phyloP scores from a whole-genome alignment of 345 rosid genomes.

The Mangifera indica region DNA sequence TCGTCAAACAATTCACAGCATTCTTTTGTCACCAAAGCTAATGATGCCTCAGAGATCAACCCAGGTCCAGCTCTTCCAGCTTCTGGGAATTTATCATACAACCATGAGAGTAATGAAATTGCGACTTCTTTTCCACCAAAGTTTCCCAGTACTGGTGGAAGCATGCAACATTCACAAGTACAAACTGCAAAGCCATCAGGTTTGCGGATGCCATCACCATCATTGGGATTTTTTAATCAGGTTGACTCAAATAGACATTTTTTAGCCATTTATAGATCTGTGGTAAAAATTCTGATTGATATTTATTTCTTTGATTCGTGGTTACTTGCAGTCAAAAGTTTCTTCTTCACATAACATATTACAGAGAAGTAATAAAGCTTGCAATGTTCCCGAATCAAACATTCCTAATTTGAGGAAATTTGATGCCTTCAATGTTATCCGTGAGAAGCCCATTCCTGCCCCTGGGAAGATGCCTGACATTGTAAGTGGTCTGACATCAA shows the following conservation, averaged over 20 bases:
- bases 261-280: not conserved
- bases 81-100: slow-evolving; percentile 5
- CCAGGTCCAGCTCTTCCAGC: slow-evolving; percentile 31
- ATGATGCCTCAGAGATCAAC: slow-evolving; percentile 31
- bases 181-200: slow-evolving; percentile 69
- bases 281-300: not conserved
- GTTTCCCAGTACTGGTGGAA: slow-evolving; percentile 23
- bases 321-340: slow-evolving; percentile 59
- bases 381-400: slow-evolving; percentile 30
- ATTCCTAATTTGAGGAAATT: slow-evolving; percentile 16
- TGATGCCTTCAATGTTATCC: too few species aligned
- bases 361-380: slow-evolving; percentile 39
- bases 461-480: too few species aligned
- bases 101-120: slow-evolving; percentile 16
- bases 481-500: slow-evolving; percentile 20
- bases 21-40: slow-evolving; percentile 30
- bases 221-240: slow-evolving; percentile 67
- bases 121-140: slow-evolving; percentile 36
- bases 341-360: slow-evolving; percentile 35
- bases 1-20: slow-evolving; percentile 37
- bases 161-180: slow-evolving; percentile 30
- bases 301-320: not conserved
- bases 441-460: too few species aligned
- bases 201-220: slow-evolving; percentile 87
- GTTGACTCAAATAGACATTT: slow-evolving; percentile 32